Base-by-base conservation (phyloP, 345 rosid genomes). In the Alliaria petiolata region DNA sequence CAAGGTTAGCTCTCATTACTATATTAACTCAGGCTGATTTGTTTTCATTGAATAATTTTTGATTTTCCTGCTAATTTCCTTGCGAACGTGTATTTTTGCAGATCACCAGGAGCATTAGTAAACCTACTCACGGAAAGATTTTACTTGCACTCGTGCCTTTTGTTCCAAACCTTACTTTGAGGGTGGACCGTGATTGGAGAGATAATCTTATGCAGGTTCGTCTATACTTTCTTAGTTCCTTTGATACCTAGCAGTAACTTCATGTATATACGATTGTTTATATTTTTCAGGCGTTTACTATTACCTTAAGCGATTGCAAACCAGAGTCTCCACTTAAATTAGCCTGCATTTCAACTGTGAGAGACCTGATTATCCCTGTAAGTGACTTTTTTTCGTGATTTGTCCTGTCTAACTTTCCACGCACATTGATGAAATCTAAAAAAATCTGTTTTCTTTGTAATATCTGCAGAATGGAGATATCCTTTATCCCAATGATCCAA, bases 291-390 rank as follows among this genome's bases (percentile, higher is more conserved):
- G 96, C 96, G 55, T 95, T 95, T 82, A 89, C 91, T 11, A 46
- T 14, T 70, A 73, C 91, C 67, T 91, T 88, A 76, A 83, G 55
- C 75, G 73, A 70, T 61, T 89, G 93, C 77, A 78, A 78, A 71
- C 87, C 88, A 36, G 88, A 78, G 54, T 89, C 96, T 74, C 36
- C 80, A 31, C 79, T 89, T 30, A 91, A 83, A 65, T 45, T 86
- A 61, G 85, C 90, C 30, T 95, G 89, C 80, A 83, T 91, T 67
- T 72, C 87, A 42, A 69, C 57, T 14, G 60, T 86, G 25, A 84
- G 85, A 77, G 84, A 89, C 82, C 68, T 95, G 85, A 73, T 86
- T 61, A 75, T 89, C 70, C 84, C 87, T 74, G 99, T 95, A 82
- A 85, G 96, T 72, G 73, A 33, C 50, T 22, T 67, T 44, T 19